These are phyloP conservation scores for Penicillium canariense DNA, from an alignment of 495 filamentous ascomycete genomes.

Conservation along the genomic window DNA sequence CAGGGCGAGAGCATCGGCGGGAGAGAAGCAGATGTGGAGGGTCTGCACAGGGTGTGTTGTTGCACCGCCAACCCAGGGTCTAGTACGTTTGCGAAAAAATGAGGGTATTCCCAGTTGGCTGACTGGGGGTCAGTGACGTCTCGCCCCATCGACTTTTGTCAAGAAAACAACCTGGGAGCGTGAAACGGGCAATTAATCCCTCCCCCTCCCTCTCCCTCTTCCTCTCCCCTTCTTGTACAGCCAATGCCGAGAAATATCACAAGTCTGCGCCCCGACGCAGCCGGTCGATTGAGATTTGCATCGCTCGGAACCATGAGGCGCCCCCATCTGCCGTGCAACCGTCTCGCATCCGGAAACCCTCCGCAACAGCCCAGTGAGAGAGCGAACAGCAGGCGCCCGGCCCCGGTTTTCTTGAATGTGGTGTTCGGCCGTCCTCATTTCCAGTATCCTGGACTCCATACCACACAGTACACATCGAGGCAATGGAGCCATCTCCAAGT, in stretches of 20 bases:
- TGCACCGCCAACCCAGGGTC: conserved; percentile 22
- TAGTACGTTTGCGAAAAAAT: neutral
- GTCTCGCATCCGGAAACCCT: conserved; percentile 14
- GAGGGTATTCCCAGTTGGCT: too few species aligned
- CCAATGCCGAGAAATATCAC: neutral
- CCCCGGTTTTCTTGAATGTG: neutral
- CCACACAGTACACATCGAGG: neutral
- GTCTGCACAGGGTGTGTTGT: conserved; percentile 2
- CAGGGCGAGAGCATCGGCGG: too few species aligned
- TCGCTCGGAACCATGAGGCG: conserved; percentile 4
- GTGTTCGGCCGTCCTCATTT: neutral
- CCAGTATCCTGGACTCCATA: neutral
- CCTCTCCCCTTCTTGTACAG: too few species aligned
- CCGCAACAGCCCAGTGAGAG: conserved; percentile 18
- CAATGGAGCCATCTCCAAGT: neutral
- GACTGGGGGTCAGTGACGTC: too few species aligned
- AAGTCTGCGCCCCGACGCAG: neutral
- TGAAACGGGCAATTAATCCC: too few species aligned
- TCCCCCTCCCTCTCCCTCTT: too few species aligned
- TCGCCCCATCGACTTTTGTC: too few species aligned
- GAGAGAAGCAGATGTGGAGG: too few species aligned
- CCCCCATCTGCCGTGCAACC: conserved; percentile 19
- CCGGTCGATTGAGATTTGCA: neutral
- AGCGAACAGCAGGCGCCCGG: neutral
- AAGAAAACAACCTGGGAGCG: too few species aligned